Conservation (phyloP, 768 basidiomycete genomes). For the Asterophora lycoperdoides region DNA sequence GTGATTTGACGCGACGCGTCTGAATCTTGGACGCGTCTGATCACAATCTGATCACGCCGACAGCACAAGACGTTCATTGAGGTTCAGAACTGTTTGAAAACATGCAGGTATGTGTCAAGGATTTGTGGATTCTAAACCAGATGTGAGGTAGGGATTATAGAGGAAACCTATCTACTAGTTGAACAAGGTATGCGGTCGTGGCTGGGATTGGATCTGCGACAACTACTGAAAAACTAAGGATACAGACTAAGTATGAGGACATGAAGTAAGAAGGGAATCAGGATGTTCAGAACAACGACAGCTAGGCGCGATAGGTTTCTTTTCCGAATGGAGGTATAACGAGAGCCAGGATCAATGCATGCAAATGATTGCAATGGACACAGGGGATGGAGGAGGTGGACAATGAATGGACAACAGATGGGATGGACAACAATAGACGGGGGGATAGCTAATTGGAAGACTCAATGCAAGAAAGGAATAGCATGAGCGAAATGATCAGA, state of each 20-base stretch:
- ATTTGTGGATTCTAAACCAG: too few species aligned
- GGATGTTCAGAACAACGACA: not conserved
- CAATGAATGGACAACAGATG: not conserved
- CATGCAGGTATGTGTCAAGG: not conserved
- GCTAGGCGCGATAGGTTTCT: not conserved
- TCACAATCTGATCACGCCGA: not conserved
- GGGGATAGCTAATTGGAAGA: not conserved
- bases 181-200: conserved; percentile 2
- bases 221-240: conserved; percentile 11
- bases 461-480: conserved; percentile 16
- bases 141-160: conserved; percentile 5
- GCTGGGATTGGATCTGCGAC: too few species aligned
- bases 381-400: too few species aligned
- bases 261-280: not conserved
- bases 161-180: not conserved
- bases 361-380: conserved; percentile 4
- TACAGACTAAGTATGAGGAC: conserved; percentile 7
- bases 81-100: too few species aligned
- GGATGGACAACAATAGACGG: conserved; percentile 1
- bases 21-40: too few species aligned
- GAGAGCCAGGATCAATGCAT: conserved; percentile 1
- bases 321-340: conserved; percentile 8
- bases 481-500: conserved; percentile 26
- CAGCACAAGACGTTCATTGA: not conserved
- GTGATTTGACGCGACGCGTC: conserved; percentile 1